Conservation (phyloP, 2,329 filamentous ascomycete genomes). For the Aspergillus floridensis region DNA sequence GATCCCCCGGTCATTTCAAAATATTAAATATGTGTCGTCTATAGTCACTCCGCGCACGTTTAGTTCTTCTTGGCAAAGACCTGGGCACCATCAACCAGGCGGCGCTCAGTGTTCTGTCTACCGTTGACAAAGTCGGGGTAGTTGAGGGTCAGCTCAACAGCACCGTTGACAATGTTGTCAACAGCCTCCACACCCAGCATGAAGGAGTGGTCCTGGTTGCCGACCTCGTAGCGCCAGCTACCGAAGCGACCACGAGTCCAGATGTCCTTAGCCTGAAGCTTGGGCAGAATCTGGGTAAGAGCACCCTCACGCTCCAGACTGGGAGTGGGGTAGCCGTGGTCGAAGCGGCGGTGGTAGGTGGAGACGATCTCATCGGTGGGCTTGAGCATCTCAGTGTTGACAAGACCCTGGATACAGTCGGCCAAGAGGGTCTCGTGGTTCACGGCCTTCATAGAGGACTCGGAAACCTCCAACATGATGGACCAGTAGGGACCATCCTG, state of each 20-base stretch:
- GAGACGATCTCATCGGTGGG: conserved; percentile 92
- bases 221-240: conserved; percentile 95
- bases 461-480: conserved; percentile 98
- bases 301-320: conserved; percentile 92
- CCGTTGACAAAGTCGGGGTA: conserved; percentile 94
- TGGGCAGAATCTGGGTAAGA: conserved; percentile 86
- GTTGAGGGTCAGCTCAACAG: conserved; percentile 89
- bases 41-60: conserved; percentile 17
- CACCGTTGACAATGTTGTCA: conserved; percentile 84
- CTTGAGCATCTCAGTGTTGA: conserved; percentile 97
- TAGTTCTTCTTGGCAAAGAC: conserved; percentile 51
- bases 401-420: conserved; percentile 91
- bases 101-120: conserved; percentile 60
- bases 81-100: conserved; percentile 62
- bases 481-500: conserved; percentile 98
- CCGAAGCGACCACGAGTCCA: conserved; percentile 95
- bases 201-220: conserved; percentile 97
- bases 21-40: conserved; percentile 21
- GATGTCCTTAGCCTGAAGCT: conserved; percentile 87
- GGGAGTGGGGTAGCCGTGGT: conserved; percentile 97
- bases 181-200: conserved; percentile 95
- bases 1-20: conserved; percentile 19
- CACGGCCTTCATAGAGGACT: conserved; percentile 93
- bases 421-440: conserved; percentile 78
- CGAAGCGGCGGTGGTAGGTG: conserved; percentile 95